Conservation (phyloP, 1,284 basidiomycete species). For the Pascua sp. region DNA sequence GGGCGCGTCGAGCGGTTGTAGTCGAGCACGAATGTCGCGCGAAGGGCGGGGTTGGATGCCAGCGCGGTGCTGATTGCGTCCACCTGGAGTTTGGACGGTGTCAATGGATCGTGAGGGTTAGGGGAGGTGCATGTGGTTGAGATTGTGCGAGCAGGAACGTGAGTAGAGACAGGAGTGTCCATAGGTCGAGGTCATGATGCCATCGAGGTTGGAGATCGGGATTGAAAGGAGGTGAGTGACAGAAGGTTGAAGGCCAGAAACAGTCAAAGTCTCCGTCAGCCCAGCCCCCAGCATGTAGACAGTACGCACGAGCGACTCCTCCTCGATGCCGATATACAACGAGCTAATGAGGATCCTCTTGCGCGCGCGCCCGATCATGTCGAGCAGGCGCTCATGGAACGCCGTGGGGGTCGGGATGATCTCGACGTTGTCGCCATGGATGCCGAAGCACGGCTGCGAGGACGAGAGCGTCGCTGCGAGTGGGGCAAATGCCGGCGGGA, state of each 20-base stretch:
- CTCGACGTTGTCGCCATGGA: slow-evolving; percentile 26
- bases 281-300: not conserved
- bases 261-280: not conserved
- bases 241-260: too few relatives aligned
- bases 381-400: slow-evolving; percentile 51
- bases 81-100: slow-evolving; percentile 55
- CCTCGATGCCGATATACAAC: slow-evolving; percentile 71
- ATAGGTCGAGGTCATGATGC: too few relatives aligned
- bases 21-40: slow-evolving; percentile 76
- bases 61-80: slow-evolving; percentile 63
- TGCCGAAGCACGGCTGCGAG: slow-evolving; percentile 49
- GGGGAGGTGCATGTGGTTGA: not conserved
- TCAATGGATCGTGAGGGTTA: slow-evolving; percentile 4
- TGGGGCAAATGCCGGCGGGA: slow-evolving; percentile 24
- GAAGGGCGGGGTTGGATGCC: slow-evolving; percentile 59
- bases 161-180: not conserved
- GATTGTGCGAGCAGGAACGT: too few relatives aligned
- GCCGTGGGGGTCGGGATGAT: slow-evolving; percentile 50
- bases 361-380: slow-evolving; percentile 68
- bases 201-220: too few relatives aligned
- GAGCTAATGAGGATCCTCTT: slow-evolving; percentile 80
- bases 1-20: slow-evolving; percentile 84
- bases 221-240: too few relatives aligned
- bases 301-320: slow-evolving; percentile 59
- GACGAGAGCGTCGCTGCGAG: slow-evolving; percentile 28